Evolutionary conservation across 768 basidiomycete species (phyloP), one percentile per base, ranked within the genome.

Genomic region (Trametes gibbosa): DNA sequence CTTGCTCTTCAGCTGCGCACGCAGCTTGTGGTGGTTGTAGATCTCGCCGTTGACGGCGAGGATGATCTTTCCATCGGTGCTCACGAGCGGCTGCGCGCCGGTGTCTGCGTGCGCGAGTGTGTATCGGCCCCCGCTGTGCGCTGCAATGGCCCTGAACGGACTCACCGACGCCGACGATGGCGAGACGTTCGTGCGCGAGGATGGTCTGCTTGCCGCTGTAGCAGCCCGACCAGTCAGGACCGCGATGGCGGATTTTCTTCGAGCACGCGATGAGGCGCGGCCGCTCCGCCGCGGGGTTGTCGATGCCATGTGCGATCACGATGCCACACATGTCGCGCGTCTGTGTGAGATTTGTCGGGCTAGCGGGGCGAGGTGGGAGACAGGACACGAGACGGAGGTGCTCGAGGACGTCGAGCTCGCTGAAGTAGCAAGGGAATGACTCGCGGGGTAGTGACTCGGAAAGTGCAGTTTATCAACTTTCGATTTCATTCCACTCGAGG

Each of bases 21-120:
- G 84, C 51, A 98, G 84, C 17, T 87, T 80, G 55, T 91, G 75
- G 70, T 98, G 93, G 80, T 98, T 99, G 81, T 99, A 99, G 68
- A 99, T 98, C 76, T 99, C 97, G 51, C 97, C 97, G 74, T 99
- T 99, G 70, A 99, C 97, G 58, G 90, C 84, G 53, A 99, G 87
- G 64, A 88, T 82, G 62, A 86, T 68, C 66, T 89, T 90, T 53
- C 86, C 89, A 64, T 98, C 93, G 23, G 91, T 84, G 74, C 89
- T 94, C 56, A 87, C 74, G 45, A 99, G 81, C 14, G 97, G 97
- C 71, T 99, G 97, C 19, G 97, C 97, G 62, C 97, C 97, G 37
- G 95, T 89, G 70, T 98, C 96, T 98, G 68, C 50, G 41, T 45
- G 34, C 8, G 35, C 9, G 12, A 10, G 23, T 27, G 32, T 52